Evolutionary conservation across 805 yeast species (phyloP).

Genomic region (Lipomyces yamanashiensis): DNA sequence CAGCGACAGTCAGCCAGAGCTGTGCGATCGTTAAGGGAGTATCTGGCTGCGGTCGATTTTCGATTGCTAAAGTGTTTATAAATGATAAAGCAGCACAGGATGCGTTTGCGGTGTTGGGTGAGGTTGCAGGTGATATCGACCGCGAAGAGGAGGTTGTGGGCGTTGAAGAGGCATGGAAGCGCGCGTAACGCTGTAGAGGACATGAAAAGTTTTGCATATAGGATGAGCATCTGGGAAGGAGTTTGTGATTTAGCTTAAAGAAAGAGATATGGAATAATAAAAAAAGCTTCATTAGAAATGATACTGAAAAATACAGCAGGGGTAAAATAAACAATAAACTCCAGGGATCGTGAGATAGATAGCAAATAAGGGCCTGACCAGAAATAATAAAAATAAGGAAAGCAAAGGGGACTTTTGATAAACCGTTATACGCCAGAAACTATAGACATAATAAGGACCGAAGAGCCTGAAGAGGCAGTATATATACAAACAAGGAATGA

Average conservation of each 20-base stretch:
- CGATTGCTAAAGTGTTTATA: constrained; percentile 26
- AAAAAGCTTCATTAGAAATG: no score
- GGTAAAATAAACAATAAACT: not conserved
- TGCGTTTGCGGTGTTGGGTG: constrained; percentile 9
- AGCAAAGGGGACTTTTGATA: not conserved
- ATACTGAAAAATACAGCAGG: no score
- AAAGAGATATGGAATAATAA: no score
- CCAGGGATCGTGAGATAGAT: not conserved
- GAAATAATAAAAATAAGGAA: not conserved
- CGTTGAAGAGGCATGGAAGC: not conserved
- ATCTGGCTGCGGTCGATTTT: constrained; percentile 20
- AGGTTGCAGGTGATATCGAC: not conserved
- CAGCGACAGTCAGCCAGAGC: not conserved
- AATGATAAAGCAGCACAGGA: not conserved
- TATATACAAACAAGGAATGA: not conserved
- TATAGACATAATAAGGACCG: not conserved
- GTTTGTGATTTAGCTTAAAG: not conserved
- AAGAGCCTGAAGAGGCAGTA: not conserved
- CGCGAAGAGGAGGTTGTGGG: not conserved
- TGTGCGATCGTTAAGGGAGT: not conserved
- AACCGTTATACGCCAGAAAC: not conserved
- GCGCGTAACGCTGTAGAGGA: not conserved
- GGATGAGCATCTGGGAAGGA: not conserved
- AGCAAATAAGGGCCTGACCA: not conserved
- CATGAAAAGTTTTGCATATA: not conserved